These are phyloP conservation scores for Syzygium jambos DNA, from an alignment of 345 rosid species.

Conservation along the genomic window DNA sequence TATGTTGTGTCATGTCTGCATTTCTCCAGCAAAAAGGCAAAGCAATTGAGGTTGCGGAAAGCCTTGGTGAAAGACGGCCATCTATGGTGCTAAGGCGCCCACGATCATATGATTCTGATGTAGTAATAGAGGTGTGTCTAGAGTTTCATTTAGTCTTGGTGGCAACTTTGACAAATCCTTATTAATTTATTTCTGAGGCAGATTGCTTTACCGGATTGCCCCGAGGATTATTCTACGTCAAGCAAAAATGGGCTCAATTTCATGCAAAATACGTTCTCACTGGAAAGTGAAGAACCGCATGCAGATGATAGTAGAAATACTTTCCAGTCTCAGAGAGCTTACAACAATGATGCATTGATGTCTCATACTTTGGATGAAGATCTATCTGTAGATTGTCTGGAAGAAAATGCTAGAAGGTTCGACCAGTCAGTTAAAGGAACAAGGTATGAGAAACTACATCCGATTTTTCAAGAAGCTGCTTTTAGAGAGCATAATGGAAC, in stretches of 20 bases:
- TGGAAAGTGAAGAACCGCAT: constrained; percentile 9
- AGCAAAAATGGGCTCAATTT: constrained; percentile 15
- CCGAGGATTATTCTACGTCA: constrained; percentile 20
- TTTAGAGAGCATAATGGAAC: not conserved
- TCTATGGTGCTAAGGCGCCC: constrained; percentile 32
- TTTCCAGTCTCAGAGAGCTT: constrained; percentile 7
- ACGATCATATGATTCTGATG: constrained; percentile 43
- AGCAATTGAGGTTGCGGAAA: constrained; percentile 51
- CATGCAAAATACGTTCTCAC: constrained; percentile 2
- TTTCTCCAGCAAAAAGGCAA: constrained; percentile 40
- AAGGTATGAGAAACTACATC: constrained; percentile 15
- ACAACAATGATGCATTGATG: constrained; percentile 13
- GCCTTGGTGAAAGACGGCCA: constrained; percentile 42
- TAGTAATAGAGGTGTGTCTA: constrained; percentile 48
- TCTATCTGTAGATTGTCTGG: constrained; percentile 7
- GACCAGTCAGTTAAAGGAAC: constrained; percentile 3
- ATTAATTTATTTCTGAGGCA: constrained; percentile 11
- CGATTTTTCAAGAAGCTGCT: not conserved
- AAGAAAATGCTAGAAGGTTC: constrained; percentile 11
- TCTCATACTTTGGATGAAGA: not conserved
- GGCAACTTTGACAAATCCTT: not conserved
- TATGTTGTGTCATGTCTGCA: not conserved
- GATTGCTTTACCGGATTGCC: constrained; percentile 43
- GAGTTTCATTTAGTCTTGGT: not conserved
- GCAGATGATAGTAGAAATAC: constrained; percentile 1